phyloP scores from a whole-genome alignment of 2,329 filamentous ascomycete species.

The Claviceps paspali region DNA sequence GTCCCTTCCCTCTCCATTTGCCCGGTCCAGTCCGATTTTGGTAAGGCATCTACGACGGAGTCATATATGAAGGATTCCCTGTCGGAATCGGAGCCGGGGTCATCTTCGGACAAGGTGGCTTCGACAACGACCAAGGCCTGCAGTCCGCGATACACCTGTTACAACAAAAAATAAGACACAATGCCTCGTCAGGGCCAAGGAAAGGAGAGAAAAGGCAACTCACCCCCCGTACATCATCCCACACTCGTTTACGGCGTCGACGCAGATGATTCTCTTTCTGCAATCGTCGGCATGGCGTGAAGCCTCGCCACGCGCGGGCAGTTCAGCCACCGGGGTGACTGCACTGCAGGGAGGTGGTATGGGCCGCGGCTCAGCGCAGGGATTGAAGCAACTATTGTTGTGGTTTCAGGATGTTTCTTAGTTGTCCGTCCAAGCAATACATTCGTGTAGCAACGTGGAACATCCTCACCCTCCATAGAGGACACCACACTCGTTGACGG shows the following conservation, averaged over 20 bases:
- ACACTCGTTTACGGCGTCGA: slow-evolving; percentile 12
- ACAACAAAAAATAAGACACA: background rate
- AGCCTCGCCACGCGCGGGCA: background rate
- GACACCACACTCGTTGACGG: background rate
- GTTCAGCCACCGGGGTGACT: background rate
- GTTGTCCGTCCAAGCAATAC: too few relatives aligned
- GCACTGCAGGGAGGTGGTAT: background rate
- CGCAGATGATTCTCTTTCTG: slow-evolving; percentile 12
- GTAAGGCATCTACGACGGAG: background rate
- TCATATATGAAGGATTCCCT: background rate
- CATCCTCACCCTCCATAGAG: background rate
- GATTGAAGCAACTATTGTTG: background rate
- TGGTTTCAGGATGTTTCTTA: too few relatives aligned
- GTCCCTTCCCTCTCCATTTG: background rate
- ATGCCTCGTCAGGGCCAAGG: background rate
- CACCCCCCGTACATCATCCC: slow-evolving; percentile 12
- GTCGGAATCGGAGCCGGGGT: too few relatives aligned
- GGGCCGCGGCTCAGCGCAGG: background rate
- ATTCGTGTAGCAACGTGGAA: too few relatives aligned
- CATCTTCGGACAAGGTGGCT: slow-evolving; percentile 8
- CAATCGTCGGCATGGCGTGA: slow-evolving; percentile 9
- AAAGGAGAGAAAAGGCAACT: background rate
- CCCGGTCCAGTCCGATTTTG: background rate
- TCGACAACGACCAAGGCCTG: slow-evolving; percentile 7
- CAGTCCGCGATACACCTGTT: slow-evolving; percentile 13